Evolutionary conservation across 176 grass and related monocot genomes (phyloP), one percentile per base, ranked within the genome.

Genomic region (Otatea glauca): DNA sequence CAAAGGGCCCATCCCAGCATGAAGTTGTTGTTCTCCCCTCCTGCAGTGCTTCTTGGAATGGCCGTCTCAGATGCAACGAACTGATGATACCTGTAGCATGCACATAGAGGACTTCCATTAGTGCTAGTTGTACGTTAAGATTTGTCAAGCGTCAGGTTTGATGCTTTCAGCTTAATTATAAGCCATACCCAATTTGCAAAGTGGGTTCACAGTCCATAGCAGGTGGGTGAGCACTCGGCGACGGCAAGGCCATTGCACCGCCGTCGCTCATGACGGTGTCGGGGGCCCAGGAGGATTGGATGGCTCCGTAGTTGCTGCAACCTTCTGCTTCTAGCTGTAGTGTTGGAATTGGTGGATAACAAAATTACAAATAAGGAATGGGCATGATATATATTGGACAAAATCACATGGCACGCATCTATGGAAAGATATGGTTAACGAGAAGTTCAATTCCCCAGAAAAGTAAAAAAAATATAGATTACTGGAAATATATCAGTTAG

Each of bases 251-350:
- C 54, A 58, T 55, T 55, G 53, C 54, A n/a, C 54, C 64, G 21
- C 60, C 54, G 42, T 59, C 74, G 15, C 29, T 34, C 47, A 78
- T 35, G 11, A 81, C 9, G 16, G 68, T 25, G 25, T 85, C 88
- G 54, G 47, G 3, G 74, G 66, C 65, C 77, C 83, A 88, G 29
- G 86, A 82, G n/a, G 75, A 73, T 70, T 92, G 90, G 76, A 89
- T 45, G 42, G 72, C 62, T 83, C 80, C 69, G 63, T 74, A 87
- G 43, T 49, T 78, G 71, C 80, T 85, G 61, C 55, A 63, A 70
- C 86, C 84, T 85, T 87, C 84, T 47, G 77, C 81, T n/a, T 96
- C 91, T 12, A 96, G 86, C 91, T 96, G 66, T n/a, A 89, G 23
- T 2, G 61, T 48, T 64, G 32, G 17, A 68, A 7, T 73, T 23